Conservation (phyloP, 768 basidiomycete species). For the Gautieria morchelliformis region DNA sequence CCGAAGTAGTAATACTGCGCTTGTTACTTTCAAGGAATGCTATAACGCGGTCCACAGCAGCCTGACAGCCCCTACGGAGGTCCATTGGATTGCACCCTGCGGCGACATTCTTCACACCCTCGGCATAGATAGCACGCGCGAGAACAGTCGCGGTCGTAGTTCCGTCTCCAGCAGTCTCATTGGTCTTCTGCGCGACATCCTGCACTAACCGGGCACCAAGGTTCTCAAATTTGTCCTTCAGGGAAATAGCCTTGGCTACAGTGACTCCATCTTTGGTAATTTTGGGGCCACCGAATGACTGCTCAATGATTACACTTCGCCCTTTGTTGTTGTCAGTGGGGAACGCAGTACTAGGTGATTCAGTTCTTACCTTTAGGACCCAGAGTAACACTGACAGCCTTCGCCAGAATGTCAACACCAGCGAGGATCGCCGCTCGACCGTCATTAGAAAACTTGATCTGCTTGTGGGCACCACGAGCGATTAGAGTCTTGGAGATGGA, state of each 20-base stretch:
- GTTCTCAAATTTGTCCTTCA: constrained; percentile 99
- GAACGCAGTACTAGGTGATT: background rate
- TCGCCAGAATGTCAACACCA: constrained; percentile 94
- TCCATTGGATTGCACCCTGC: constrained; percentile 99
- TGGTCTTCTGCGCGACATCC: constrained; percentile 94
- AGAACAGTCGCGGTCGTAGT: constrained; percentile 97
- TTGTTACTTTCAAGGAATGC: constrained; percentile 82
- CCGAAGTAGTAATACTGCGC: constrained; percentile 91
- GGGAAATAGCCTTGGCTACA: constrained; percentile 87
- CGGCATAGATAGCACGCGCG: constrained; percentile 93
- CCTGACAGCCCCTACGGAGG: constrained; percentile 92
- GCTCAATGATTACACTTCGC: constrained; percentile 97
- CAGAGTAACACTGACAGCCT: constrained; percentile 92
- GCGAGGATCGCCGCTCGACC: constrained; percentile 88
- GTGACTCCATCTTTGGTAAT: constrained; percentile 99
- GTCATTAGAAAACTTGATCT: constrained; percentile 94
- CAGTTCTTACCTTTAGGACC: constrained; percentile 76
- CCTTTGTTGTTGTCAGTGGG: constrained; percentile 34
- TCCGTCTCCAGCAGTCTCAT: constrained; percentile 95
- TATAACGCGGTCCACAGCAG: constrained; percentile 92
- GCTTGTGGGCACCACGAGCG: constrained; percentile 82
- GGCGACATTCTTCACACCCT: constrained; percentile 98
- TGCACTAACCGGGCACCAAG: constrained; percentile 93
- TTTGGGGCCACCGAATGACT: constrained; percentile 81
- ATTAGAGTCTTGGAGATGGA: constrained; percentile 26